Evolutionary conservation across 78 protist species (phyloP), one percentile per base, ranked within the genome.

Genomic region (Emiliania huxleyi): DNA sequence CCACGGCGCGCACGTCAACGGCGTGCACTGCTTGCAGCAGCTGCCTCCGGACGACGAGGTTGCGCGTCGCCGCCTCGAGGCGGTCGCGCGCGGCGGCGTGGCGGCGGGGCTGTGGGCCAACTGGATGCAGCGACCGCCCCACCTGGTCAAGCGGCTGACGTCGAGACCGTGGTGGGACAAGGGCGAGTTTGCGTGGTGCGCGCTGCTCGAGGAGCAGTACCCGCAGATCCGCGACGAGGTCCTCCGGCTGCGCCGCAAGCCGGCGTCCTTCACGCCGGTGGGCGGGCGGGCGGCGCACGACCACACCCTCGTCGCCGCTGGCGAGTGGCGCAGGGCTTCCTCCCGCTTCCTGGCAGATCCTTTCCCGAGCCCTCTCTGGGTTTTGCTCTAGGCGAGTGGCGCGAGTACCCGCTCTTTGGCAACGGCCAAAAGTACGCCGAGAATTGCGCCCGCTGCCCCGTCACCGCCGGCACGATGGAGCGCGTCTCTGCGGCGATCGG

Each of bases 241-340:
- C n/a, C 18, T 40, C 23, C 46, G 2, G 85, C 15, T 40, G 46
- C 85, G 46, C 49, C 0, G 8, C 1, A 0, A 2, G 35, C 49
- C 4, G 35, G 42, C 18, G 44, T 1, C 12, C 42, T 77, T 77
- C 46, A 21, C 33, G 18, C 26, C 33, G 33, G 85, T 77, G 0
- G 85, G 85, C 22, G 85, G 85, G n/a, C 85, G 85, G 48, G 44
- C 85, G 35, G 85, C 29, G 46, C 85, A 77, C 46, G 85, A 77
- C 29, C 85, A 77, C 46, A 77, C 85, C 29, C 42, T 77, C 46
- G 85, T 77, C 49, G 46, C 85, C 35, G 46, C 23, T 21, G 85
- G 85, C 85, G 75, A 62, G 12, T 62, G 75, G 75, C 75, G 11
- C n/a, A n/a, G n/a, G n/a, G n/a, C n/a, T n/a, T n/a, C n/a, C n/a